Evolutionary conservation across 2,329 filamentous ascomycete genomes (phyloP).

Genomic region (Talaromyces verruculosus): DNA sequence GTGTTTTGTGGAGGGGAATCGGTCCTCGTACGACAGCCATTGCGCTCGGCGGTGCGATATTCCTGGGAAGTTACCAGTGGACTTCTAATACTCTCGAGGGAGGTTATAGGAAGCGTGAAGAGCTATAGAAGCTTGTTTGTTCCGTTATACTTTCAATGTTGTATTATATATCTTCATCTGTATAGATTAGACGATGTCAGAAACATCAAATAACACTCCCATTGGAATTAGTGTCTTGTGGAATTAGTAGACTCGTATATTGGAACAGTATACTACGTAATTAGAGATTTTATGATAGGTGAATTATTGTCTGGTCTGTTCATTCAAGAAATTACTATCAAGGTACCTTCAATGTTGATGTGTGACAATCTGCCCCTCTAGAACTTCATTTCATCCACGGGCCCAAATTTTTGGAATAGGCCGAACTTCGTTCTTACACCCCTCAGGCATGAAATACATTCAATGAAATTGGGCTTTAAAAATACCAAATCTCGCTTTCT

Average conservation of each 20-base stretch:
- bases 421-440: neutral
- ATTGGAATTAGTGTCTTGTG: neutral
- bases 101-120: constrained; percentile 19
- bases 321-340: neutral
- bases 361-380: neutral
- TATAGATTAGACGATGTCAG: neutral
- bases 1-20: constrained; percentile 52
- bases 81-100: constrained; percentile 70
- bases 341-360: neutral
- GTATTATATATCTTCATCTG: constrained; percentile 2
- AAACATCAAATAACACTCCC: neutral
- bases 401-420: neutral
- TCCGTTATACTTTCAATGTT: neutral
- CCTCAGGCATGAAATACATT: neutral
- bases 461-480: neutral
- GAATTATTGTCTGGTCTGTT: neutral
- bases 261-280: too few relatives aligned
- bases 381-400: neutral
- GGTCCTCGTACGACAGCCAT: constrained; percentile 93
- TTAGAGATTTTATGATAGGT: neutral
- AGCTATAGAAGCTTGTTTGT: neutral
- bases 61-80: constrained; percentile 91
- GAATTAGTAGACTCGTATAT: too few relatives aligned
- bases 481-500: neutral
- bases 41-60: constrained; percentile 88